These are phyloP conservation scores for Starmera dryadoides DNA, from an alignment of 805 yeast genomes.

Conservation along the genomic window DNA sequence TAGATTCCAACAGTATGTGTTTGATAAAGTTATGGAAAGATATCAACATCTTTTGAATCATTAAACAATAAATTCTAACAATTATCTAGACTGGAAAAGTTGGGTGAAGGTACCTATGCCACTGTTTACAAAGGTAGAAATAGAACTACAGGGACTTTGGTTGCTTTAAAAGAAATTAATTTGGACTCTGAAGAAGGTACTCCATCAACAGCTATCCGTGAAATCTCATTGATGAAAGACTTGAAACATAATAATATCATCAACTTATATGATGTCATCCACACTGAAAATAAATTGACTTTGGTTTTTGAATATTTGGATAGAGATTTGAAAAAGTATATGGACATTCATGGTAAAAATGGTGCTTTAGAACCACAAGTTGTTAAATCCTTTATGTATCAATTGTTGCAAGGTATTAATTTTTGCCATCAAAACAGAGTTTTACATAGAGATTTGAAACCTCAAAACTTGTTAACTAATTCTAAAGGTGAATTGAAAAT, in stretches of 20 bases:
- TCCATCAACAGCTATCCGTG: slow-evolving; percentile 96
- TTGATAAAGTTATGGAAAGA: slow-evolving; percentile 3
- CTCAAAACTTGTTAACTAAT: slow-evolving; percentile 88
- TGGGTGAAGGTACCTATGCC: slow-evolving; percentile 96
- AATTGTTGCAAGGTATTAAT: slow-evolving; percentile 77
- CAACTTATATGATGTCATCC: slow-evolving; percentile 89
- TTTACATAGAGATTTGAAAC: slow-evolving; percentile 77
- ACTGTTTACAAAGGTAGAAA: slow-evolving; percentile 96
- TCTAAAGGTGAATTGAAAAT: slow-evolving; percentile 85
- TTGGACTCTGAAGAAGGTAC: slow-evolving; percentile 95
- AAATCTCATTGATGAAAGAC: slow-evolving; percentile 92
- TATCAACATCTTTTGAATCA: no score
- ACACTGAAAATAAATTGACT: slow-evolving; percentile 91
- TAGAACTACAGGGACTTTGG: slow-evolving; percentile 78
- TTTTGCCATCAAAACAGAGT: slow-evolving; percentile 60
- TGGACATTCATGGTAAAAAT: slow-evolving; percentile 84
- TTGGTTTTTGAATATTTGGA: slow-evolving; percentile 92
- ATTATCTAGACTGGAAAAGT: slow-evolving; percentile 54
- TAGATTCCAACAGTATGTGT: slow-evolving; percentile 26
- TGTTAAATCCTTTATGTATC: slow-evolving; percentile 91
- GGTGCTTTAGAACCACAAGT: slow-evolving; percentile 83
- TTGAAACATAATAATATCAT: slow-evolving; percentile 89
- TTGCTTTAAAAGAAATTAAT: slow-evolving; percentile 91
- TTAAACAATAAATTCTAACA: slow-evolving; percentile 6
- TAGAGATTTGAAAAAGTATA: slow-evolving; percentile 85